Evolutionary conservation across 108 stramenopile genomes (phyloP).

Genomic region (Poteriospumella lacustris): DNA sequence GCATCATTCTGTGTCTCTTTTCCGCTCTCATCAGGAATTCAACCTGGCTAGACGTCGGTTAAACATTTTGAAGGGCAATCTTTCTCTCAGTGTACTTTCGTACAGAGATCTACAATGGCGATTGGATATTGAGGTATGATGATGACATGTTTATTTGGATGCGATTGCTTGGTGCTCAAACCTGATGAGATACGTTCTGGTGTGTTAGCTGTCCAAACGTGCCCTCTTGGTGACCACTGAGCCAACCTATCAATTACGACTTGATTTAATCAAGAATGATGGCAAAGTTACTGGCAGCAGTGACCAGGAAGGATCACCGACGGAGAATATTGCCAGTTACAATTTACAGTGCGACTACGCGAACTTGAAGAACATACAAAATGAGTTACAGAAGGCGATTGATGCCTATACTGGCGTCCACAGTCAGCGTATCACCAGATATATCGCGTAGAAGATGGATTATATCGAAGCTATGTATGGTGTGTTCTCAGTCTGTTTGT

Average conservation of each 20-base stretch:
- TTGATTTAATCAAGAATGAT: neutral
- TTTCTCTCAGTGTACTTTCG: neutral
- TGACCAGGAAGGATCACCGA: no score
- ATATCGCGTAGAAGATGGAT: constrained; percentile 24
- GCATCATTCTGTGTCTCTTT: neutral
- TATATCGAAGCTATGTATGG: no score
- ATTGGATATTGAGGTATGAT: constrained; percentile 26
- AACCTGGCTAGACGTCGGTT: neutral
- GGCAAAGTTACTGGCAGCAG: neutral
- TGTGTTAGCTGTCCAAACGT: neutral
- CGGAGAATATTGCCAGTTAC: neutral
- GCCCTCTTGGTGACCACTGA: neutral
- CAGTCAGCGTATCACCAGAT: constrained; percentile 10
- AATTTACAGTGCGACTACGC: constrained; percentile 11
- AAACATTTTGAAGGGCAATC: neutral
- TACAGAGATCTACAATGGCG: constrained; percentile 3
- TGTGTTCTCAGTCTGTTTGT: no score
- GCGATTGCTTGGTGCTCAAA: neutral
- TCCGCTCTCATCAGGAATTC: neutral
- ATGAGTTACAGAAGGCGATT: constrained; percentile 13
- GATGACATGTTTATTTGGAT: neutral
- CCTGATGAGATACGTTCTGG: neutral
- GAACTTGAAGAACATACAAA: constrained; percentile 22
- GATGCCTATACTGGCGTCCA: neutral
- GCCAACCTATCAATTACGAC: neutral